phyloP scores from a whole-genome alignment of 2,329 filamentous ascomycete species.

The Davidsoniella eucalypti region DNA sequence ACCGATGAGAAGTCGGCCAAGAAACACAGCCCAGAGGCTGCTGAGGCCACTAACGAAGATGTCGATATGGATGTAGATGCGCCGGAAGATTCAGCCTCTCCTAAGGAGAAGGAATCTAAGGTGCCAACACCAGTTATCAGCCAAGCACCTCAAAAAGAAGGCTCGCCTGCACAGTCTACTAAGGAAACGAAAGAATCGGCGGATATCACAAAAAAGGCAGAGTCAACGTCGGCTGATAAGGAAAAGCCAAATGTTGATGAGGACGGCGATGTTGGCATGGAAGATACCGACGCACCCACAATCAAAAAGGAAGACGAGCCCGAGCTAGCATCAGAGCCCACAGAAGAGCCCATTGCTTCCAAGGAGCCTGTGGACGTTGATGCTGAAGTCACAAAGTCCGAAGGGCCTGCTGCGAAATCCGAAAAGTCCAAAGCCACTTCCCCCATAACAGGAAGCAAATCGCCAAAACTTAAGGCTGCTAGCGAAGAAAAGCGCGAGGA shows the following conservation, averaged over 20 bases:
- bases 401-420: background rate
- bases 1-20: slow-evolving; percentile 19
- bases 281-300: slow-evolving; percentile 1
- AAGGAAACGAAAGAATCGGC: slow-evolving; percentile 13
- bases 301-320: slow-evolving; percentile 10
- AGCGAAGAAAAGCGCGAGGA: slow-evolving; percentile 1
- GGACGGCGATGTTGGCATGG: slow-evolving; percentile 11
- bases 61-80: slow-evolving; percentile 21
- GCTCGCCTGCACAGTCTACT: slow-evolving; percentile 10
- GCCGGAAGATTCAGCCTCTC: slow-evolving; percentile 12
- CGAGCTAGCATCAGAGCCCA: slow-evolving; percentile 3
- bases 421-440: slow-evolving; percentile 6
- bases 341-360: slow-evolving; percentile 1
- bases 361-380: slow-evolving; percentile 4
- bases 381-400: too few relatives aligned
- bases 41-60: slow-evolving; percentile 30
- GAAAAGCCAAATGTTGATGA: slow-evolving; percentile 13
- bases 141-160: slow-evolving; percentile 18
- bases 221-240: background rate
- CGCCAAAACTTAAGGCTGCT: slow-evolving; percentile 15
- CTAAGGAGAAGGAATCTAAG: slow-evolving; percentile 15
- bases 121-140: slow-evolving; percentile 13
- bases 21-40: slow-evolving; percentile 16
- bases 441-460: slow-evolving; percentile 8
- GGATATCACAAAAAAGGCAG: slow-evolving; percentile 11